Base-by-base conservation (phyloP, 139 green algal species). In the Prasinococcaceae sp. region DNA sequence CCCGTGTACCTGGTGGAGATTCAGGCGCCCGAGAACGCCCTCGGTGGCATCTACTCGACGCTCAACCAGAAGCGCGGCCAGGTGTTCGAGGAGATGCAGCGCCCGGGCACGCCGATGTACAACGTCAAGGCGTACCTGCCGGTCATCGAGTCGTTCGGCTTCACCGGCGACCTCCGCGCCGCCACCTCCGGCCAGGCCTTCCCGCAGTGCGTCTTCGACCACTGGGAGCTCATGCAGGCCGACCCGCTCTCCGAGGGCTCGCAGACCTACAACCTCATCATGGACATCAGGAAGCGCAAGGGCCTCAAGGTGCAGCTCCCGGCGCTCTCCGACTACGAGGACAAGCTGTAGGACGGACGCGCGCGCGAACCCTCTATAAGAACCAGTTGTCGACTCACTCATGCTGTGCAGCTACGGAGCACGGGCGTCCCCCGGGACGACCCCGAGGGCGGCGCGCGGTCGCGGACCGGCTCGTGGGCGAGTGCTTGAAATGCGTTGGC, bases 1-100 rank as follows among this genome's bases (percentile, higher is more conserved):
- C 90, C 90, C 32, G 74, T 96, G 32, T 99, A 97, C 83, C 76
- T 99, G 52, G 90, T 99, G 45, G 90, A 99, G 80, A 99, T 99
- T 63, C 87, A 96, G 82, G 86, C 84, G 42, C 92, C 90, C 22
- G 90, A 98, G 75, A 50, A 79, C 37, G 85, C 86, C 5, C 74
- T 95, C 41, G 85, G 86, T 48, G 86, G 86, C 58, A 90, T 95
- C 70, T 95, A 95, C 84, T 81, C 69, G 5, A 79, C 90, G 53
- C 82, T 98, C 44, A 98, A 95, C 61, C 85, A 96, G 75, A 98
- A 98, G 90, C 86, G 90, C 66, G 90, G 90, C 27, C 81, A 88
- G 62, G 90, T 98, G 52, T 92, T 98, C 55, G 90, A 98, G 84
- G 89, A 96, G 79, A 69, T 84, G 65, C 90, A 98, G 84, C 75